Evolutionary conservation across 306 rosid species (phyloP).

Genomic region (Datisca glomerata): DNA sequence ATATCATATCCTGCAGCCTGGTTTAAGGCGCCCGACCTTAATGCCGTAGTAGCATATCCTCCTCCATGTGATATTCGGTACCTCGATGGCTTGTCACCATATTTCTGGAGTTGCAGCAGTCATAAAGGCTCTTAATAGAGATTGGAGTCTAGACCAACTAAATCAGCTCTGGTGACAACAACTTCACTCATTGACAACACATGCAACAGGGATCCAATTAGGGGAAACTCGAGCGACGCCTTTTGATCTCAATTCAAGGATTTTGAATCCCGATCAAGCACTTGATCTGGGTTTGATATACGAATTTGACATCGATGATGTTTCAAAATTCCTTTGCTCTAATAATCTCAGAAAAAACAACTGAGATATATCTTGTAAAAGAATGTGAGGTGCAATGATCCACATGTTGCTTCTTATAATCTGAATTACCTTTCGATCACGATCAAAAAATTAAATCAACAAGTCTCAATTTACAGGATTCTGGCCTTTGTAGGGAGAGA

Average conservation of each 20-base stretch:
- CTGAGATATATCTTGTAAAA: neutral
- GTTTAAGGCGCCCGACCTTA: neutral
- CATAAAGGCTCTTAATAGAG: neutral
- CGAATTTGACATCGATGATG: neutral
- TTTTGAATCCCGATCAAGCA: neutral
- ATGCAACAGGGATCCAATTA: neutral
- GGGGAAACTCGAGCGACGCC: neutral
- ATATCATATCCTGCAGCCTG: neutral
- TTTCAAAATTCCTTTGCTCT: neutral
- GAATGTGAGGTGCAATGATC: neutral
- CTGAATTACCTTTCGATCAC: conserved; percentile 8
- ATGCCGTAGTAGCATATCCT: neutral
- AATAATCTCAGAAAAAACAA: no score
- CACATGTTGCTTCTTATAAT: neutral
- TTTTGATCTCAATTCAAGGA: neutral
- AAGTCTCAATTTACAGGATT: neutral
- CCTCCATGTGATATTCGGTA: neutral
- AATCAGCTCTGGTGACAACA: conserved; percentile 11
- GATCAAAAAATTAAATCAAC: neutral
- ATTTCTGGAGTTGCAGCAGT: conserved; percentile 1
- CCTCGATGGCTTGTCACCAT: conserved; percentile 12
- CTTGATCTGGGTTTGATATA: conserved; percentile 7
- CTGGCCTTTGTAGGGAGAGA: neutral
- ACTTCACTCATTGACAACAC: neutral
- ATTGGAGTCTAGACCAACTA: conserved; percentile 4